Percentiles rank a stretch among this genome's conserved stretches.
Conservation (phyloP, 768 basidiomycete species). For the Mycena galericulata region DNA sequence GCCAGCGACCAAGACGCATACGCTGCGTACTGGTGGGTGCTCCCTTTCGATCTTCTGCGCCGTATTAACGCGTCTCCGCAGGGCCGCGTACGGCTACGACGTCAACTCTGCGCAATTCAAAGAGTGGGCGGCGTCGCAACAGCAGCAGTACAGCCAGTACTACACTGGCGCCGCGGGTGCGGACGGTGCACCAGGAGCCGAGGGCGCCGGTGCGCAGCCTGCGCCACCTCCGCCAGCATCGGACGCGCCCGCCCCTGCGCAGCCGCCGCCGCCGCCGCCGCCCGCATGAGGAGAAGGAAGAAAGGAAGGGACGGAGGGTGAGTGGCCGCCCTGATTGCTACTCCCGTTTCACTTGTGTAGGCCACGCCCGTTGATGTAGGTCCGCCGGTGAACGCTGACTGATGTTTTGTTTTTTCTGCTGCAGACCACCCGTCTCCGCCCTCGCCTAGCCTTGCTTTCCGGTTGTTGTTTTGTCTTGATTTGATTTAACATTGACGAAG, state of each 20-base stretch:
- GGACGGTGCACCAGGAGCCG: no score
- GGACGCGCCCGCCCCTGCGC: neutral
- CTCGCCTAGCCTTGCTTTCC: neutral
- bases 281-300: conserved; percentile 24
- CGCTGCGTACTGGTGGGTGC: conserved; percentile 67
- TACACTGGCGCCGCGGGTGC: no score
- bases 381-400: conserved; percentile 16
- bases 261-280: conserved; percentile 31
- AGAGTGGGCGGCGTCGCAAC: conserved; percentile 82
- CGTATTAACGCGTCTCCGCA: conserved; percentile 40
- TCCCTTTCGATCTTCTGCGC: neutral
- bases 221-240: conserved; percentile 12
- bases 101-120: conserved; percentile 87
- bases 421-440: neutral
- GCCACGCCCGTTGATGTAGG: conserved; percentile 22
- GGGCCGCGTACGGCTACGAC: conserved; percentile 90
- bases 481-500: no score
- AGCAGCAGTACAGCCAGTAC: conserved; percentile 80
- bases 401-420: no score
- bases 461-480: conserved; percentile 5
- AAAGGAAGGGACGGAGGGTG: conserved; percentile 8
- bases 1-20: conserved; percentile 66
- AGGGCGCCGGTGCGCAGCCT: conserved; percentile 1
- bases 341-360: conserved; percentile 30
- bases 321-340: conserved; percentile 16